These are phyloP conservation scores for Aspergillus olivimuriae DNA, from an alignment of 495 filamentous ascomycete genomes.

Conservation along the genomic window DNA sequence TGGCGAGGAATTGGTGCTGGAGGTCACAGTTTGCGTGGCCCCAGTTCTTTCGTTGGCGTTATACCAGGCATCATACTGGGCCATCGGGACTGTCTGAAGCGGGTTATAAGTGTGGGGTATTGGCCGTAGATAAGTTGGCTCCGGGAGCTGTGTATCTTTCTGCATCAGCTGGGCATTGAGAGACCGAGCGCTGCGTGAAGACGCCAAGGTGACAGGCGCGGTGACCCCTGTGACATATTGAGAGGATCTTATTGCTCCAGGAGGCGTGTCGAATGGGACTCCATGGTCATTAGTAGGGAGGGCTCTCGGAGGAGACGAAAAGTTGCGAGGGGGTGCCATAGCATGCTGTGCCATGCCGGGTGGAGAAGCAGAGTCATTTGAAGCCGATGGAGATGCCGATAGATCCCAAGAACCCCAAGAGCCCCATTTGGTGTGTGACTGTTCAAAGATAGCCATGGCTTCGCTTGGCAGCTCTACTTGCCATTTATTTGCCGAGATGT, in stretches of 20 bases:
- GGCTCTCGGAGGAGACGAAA: constrained; percentile 12
- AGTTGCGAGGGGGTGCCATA: constrained; percentile 13
- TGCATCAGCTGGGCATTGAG: constrained; percentile 16
- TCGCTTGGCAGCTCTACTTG: constrained; percentile 80
- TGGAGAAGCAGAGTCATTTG: constrained; percentile 22
- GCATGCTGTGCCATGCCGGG: constrained; percentile 8
- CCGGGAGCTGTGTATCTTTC: constrained; percentile 22
- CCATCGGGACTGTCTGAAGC: constrained; percentile 8
- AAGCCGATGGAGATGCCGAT: constrained; percentile 29
- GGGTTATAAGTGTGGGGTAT: constrained; percentile 18
- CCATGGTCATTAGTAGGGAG: constrained; percentile 7
- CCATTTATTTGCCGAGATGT: constrained; percentile 82
- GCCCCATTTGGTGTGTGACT: constrained; percentile 53
- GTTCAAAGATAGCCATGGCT: constrained; percentile 63
- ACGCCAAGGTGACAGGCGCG: constrained; percentile 15
- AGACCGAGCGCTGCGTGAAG: constrained; percentile 18
- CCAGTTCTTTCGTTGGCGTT: constrained; percentile 12
- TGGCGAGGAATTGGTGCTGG: constrained; percentile 24
- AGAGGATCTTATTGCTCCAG: constrained; percentile 9
- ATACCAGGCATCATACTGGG: constrained; percentile 26
- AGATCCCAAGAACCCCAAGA: constrained; percentile 42
- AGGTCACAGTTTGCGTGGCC: constrained; percentile 14
- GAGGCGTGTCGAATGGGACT: constrained; percentile 7
- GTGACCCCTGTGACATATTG: constrained; percentile 13
- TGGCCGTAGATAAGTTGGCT: constrained; percentile 33